phyloP scores from a whole-genome alignment of 495 filamentous ascomycete genomes.

The Hypoxylon cercidicola region DNA sequence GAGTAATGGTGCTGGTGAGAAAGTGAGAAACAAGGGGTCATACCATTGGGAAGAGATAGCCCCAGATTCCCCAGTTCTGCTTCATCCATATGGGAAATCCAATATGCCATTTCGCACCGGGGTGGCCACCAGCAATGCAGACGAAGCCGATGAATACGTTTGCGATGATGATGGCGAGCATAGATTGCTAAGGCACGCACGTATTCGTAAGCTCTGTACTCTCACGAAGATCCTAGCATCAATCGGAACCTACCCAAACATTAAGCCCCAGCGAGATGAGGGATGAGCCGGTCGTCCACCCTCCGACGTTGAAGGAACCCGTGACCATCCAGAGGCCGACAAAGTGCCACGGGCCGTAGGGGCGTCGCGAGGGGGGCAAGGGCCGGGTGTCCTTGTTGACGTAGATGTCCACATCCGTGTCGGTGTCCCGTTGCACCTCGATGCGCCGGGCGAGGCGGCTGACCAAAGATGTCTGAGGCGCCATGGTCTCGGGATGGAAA shows the following conservation, averaged over 20 bases:
- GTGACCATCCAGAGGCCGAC: conserved; percentile 14
- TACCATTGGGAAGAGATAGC: conserved; percentile 12
- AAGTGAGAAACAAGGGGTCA: neutral
- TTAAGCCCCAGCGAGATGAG: conserved; percentile 8
- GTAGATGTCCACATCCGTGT: conserved; percentile 9
- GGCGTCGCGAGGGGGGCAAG: conserved; percentile 4
- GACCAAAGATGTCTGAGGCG: conserved; percentile 1
- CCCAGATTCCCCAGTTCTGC: conserved; percentile 9
- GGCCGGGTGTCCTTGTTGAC: conserved; percentile 8
- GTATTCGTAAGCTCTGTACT: too few relatives aligned
- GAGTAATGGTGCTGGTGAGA: neutral
- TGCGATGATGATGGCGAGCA: conserved; percentile 6
- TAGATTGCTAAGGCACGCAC: too few relatives aligned
- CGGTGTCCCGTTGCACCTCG: conserved; percentile 9
- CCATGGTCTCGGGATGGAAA: neutral
- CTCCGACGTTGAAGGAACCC: conserved; percentile 11
- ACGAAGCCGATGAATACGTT: conserved; percentile 1
- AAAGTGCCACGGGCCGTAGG: conserved; percentile 11
- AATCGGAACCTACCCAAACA: conserved; percentile 6
- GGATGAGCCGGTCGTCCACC: neutral
- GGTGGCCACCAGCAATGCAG: neutral
- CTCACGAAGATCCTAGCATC: too few relatives aligned
- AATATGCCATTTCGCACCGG: conserved; percentile 9
- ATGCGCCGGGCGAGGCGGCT: conserved; percentile 1
- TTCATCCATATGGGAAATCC: conserved; percentile 12